A percentile compares a stretch with the other conserved stretches of the same genome.
phyloP scores from a whole-genome alignment of 2,329 filamentous ascomycete genomes.

The Dissoconium aciculare region DNA sequence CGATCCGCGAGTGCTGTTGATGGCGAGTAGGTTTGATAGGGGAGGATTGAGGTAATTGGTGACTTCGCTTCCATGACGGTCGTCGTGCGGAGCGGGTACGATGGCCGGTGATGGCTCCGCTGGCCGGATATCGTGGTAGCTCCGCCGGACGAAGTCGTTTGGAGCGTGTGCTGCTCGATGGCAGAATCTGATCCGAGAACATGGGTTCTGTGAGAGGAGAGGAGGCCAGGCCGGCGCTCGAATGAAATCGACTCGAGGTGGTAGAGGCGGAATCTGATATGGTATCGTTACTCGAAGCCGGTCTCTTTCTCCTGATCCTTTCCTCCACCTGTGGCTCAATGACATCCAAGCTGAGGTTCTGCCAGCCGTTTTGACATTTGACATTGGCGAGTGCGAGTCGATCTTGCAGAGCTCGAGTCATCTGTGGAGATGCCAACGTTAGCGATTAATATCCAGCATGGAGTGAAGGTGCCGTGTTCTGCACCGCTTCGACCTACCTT shows the following conservation, averaged over 20 bases:
- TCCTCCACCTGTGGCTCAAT: conserved; percentile 76
- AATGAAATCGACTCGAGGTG: conserved; percentile 61
- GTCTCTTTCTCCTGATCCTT: conserved; percentile 58
- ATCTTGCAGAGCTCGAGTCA: conserved; percentile 83
- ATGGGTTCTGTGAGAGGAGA: conserved; percentile 70
- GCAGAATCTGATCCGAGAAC: conserved; percentile 69
- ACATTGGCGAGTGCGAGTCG: conserved; percentile 90
- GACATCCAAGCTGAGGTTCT: conserved; percentile 70
- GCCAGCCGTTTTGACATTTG: conserved; percentile 92
- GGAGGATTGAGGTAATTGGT: conserved; percentile 70
- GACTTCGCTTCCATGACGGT: conserved; percentile 58
- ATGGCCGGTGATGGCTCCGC: conserved; percentile 20
- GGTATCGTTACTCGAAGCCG: conserved; percentile 49
- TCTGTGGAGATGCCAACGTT: conserved; percentile 39
- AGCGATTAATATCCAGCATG: too few relatives aligned
- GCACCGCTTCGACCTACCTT: conserved; percentile 22
- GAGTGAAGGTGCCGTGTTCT: too few relatives aligned
- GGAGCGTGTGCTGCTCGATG: conserved; percentile 43
- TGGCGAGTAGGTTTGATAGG: conserved; percentile 65
- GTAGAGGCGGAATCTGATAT: conserved; percentile 79
- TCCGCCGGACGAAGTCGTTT: conserved; percentile 18
- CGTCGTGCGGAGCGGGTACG: conserved; percentile 26
- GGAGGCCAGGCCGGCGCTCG: conserved; percentile 56
- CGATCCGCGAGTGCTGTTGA: too few relatives aligned
- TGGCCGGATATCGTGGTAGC: conserved; percentile 13